These are phyloP conservation scores for Fusarium illudens DNA, from an alignment of 2,329 filamentous ascomycete species.

Conservation along the genomic window DNA sequence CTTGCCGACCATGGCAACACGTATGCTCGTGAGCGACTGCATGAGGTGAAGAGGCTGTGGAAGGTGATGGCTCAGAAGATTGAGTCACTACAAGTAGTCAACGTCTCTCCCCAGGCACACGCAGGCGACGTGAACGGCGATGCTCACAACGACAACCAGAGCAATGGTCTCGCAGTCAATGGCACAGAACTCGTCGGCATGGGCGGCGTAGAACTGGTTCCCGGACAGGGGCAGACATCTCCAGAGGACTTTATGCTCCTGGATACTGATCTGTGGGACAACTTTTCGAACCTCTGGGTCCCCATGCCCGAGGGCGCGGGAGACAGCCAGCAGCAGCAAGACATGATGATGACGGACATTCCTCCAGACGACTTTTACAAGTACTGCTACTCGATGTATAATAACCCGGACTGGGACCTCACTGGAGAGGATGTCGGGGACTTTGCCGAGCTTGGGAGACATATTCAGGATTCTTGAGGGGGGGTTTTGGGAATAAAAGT, in stretches of 20 bases:
- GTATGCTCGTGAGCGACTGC: constrained; percentile 38
- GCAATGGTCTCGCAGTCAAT: neutral
- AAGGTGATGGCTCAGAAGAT: constrained; percentile 41
- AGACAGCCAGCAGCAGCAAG: constrained; percentile 31
- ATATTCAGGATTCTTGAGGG: constrained; percentile 40
- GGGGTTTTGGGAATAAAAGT: constrained; percentile 6
- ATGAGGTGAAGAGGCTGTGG: constrained; percentile 38
- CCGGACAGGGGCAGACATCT: constrained; percentile 20
- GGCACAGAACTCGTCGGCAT: neutral
- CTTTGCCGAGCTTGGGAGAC: constrained; percentile 40
- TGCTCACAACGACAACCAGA: neutral
- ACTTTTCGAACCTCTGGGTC: constrained; percentile 41
- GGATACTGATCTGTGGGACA: constrained; percentile 40
- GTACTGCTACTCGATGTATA: constrained; percentile 43
- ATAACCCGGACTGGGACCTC: constrained; percentile 42
- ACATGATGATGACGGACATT: constrained; percentile 38
- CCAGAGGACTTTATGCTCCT: constrained; percentile 36
- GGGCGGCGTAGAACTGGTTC: neutral
- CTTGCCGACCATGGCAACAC: constrained; percentile 41
- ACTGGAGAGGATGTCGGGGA: constrained; percentile 41
- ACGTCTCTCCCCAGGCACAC: constrained; percentile 32
- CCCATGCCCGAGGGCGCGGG: constrained; percentile 27
- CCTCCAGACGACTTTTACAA: constrained; percentile 41
- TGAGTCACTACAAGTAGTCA: constrained; percentile 37
- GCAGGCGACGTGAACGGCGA: constrained; percentile 1